Evolutionary conservation across 1,284 basidiomycete species (phyloP).

Genomic region (Cronartium quercuum): DNA sequence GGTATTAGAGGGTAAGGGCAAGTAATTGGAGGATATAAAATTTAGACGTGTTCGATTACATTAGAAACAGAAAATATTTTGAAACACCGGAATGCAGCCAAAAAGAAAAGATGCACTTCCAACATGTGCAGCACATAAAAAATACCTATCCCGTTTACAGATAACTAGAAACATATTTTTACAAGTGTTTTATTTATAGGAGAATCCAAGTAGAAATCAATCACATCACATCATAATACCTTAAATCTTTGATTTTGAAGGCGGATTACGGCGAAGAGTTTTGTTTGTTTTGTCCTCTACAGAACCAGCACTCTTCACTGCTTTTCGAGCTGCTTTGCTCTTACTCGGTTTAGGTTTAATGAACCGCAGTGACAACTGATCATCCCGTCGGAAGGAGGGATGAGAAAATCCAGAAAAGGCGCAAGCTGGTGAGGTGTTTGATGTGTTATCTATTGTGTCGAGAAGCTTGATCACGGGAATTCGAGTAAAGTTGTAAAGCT

Average conservation of each 20-base stretch:
- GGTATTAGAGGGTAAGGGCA: too few relatives aligned
- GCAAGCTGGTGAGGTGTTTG: constrained; percentile 24
- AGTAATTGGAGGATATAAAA: too few relatives aligned
- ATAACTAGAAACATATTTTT: too few relatives aligned
- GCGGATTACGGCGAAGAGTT: constrained; percentile 1
- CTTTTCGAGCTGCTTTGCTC: constrained; percentile 25
- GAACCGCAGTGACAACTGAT: constrained; percentile 2
- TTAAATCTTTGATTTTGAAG: background rate
- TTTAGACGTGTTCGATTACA: too few relatives aligned
- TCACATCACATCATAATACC: too few relatives aligned
- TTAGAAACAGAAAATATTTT: too few relatives aligned
- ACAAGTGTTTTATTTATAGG: too few relatives aligned
- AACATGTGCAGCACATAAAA: too few relatives aligned
- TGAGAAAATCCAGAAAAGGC: constrained; percentile 33
- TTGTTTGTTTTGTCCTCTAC: background rate
- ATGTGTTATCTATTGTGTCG: constrained; percentile 25
- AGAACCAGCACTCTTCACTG: constrained; percentile 1
- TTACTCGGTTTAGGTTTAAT: constrained; percentile 38
- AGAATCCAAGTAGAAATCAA: too few relatives aligned
- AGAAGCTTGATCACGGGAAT: constrained; percentile 32
- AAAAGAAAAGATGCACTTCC: too few relatives aligned
- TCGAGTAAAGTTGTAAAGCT: constrained; percentile 38
- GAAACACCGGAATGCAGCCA: too few relatives aligned
- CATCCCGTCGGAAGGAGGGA: constrained; percentile 27
- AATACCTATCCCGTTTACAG: too few relatives aligned